phyloP scores from a whole-genome alignment of 768 basidiomycete species.

The Tylopilus intermedius region DNA sequence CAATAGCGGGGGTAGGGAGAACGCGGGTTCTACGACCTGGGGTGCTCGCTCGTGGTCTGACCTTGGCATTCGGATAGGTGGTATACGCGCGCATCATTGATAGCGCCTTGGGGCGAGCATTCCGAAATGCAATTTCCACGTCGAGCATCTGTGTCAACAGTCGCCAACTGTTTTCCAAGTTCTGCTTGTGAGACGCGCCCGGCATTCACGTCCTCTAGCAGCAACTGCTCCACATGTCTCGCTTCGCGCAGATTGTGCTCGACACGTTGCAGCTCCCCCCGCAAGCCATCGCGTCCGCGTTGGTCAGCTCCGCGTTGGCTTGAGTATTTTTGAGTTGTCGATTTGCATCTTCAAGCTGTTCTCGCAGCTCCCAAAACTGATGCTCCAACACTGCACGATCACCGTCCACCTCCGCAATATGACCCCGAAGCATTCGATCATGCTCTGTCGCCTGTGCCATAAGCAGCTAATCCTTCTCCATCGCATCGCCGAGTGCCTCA shows the following conservation, averaged over 20 bases:
- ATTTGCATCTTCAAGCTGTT: constrained; percentile 54
- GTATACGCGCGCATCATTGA: constrained; percentile 55
- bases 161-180: constrained; percentile 58
- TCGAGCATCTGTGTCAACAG: constrained; percentile 79
- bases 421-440: constrained; percentile 70
- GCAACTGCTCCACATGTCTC: constrained; percentile 57
- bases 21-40: constrained; percentile 45
- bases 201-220: constrained; percentile 71
- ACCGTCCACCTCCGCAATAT: constrained; percentile 88
- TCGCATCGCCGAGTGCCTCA: constrained; percentile 60
- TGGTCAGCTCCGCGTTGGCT: constrained; percentile 56
- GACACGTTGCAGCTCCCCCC: constrained; percentile 70
- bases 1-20: constrained; percentile 43
- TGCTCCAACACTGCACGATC: constrained; percentile 91
- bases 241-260: constrained; percentile 68
- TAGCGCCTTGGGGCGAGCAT: constrained; percentile 70
- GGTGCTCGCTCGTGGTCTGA: constrained; percentile 22
- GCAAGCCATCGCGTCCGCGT: constrained; percentile 62
- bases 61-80: constrained; percentile 46
- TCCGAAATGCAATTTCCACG: constrained; percentile 72
- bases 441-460: constrained; percentile 67
- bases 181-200: constrained; percentile 66
- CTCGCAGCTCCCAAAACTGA: constrained; percentile 70
- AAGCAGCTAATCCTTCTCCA: constrained; percentile 76
- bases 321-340: constrained; percentile 60